A percentile compares a stretch with the other conserved stretches of the same genome.
phyloP scores from a whole-genome alignment of 495 filamentous ascomycete species.

The Pseudomonodictys pantanalensis region DNA sequence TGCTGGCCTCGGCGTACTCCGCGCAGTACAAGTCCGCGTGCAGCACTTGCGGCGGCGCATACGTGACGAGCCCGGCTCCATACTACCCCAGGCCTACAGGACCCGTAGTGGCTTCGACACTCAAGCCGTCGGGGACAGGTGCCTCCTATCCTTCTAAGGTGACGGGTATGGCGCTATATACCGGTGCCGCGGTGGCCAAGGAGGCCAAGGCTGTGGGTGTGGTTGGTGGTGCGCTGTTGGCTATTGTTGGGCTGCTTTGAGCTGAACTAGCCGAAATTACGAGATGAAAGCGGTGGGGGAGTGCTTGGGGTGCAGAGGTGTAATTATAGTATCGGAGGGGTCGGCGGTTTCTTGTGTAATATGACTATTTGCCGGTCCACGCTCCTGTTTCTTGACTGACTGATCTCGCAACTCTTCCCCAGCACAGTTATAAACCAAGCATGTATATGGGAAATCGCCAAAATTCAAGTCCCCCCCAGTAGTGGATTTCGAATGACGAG shows the following conservation, averaged over 20 bases:
- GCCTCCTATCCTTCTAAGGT: constrained; percentile 2
- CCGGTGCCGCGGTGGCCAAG: constrained; percentile 3
- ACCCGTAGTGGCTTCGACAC: background rate
- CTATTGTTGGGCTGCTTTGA: constrained; percentile 10
- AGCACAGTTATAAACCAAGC: too few species aligned
- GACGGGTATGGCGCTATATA: background rate
- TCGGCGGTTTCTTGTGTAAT: too few species aligned
- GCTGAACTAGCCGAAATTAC: too few species aligned
- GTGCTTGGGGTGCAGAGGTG: too few species aligned
- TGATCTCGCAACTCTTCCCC: too few species aligned
- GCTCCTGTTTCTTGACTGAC: too few species aligned
- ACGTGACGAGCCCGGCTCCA: background rate
- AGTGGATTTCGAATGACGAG: too few species aligned
- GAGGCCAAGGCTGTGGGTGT: constrained; percentile 6
- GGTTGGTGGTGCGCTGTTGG: constrained; percentile 11
- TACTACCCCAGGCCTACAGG: background rate
- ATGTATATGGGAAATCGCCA: too few species aligned
- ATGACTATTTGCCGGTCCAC: too few species aligned
- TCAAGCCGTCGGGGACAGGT: background rate
- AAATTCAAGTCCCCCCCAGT: too few species aligned
- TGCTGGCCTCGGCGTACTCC: background rate
- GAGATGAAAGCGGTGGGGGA: too few species aligned
- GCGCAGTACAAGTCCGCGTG: background rate
- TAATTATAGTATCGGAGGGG: too few species aligned
- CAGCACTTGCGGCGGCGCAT: background rate